A percentile compares a stretch with the other conserved stretches of the same genome.
Evolutionary conservation across 257 asterid genomes (phyloP).

Genomic region (Osmanthus fragrans): DNA sequence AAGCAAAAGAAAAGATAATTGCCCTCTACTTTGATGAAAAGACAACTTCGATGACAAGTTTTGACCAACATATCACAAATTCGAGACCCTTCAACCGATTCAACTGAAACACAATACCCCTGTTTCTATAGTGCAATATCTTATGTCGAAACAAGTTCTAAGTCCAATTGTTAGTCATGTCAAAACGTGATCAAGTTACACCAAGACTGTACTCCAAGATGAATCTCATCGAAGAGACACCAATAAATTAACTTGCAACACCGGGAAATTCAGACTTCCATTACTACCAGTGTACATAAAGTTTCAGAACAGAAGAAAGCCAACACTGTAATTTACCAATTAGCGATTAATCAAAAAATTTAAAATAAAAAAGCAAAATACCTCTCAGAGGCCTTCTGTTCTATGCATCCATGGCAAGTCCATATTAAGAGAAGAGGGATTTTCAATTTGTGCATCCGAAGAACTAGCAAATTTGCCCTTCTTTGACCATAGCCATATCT

Average conservation of each 20-base stretch:
- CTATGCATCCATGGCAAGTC: conserved; percentile 48
- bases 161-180: conserved; percentile 1
- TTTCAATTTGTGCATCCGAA: conserved; percentile 35
- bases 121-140: no score
- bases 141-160: not conserved
- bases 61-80: not conserved
- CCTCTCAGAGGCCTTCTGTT: conserved; percentile 40
- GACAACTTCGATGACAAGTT: conserved; percentile 1
- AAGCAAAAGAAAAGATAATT: conserved; percentile 17
- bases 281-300: conserved; percentile 22
- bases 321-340: conserved; percentile 20
- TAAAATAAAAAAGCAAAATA: not conserved
- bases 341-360: conserved; percentile 23
- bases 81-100: conserved; percentile 5
- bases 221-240: not conserved
- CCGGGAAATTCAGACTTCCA: not conserved
- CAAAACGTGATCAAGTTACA: conserved; percentile 15
- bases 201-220: conserved; percentile 4
- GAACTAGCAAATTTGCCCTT: conserved; percentile 74
- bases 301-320: conserved; percentile 26
- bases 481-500: conserved; percentile 96
- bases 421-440: conserved; percentile 34
- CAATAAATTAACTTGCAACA: conserved; percentile 4
- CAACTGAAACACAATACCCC: not conserved
- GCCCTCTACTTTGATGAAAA: conserved; percentile 21